Evolutionary conservation across 805 yeast species (phyloP), one percentile per base, ranked within the genome.

Genomic region (Monosporozyma solicola): DNA sequence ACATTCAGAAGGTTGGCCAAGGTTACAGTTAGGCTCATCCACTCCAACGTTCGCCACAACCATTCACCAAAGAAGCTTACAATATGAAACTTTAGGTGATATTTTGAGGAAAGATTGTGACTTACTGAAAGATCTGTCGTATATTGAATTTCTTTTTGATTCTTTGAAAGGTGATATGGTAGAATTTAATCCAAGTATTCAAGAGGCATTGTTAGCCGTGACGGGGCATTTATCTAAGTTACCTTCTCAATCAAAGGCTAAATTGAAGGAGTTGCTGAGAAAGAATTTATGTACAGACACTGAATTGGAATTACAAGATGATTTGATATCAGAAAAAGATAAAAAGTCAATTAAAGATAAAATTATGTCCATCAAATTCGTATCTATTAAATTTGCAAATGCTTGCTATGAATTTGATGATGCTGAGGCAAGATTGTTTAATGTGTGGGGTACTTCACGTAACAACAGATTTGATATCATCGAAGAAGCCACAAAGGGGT

Each of bases 31-130:
- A 11, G 62, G 65, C 16, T 45, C 63, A 8, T 53, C 61, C 1
- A 66, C 66, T 0, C 72, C 70, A 2, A 71, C 74, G 11, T 70
- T 72, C 15, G 70, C 72, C 51, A 72, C 68, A 46, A 59, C 73
- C 2, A 55, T 79, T 2, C 59, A 68, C 5, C 83, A 80, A 58
- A 75, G 94, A 59, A 76, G 78, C 60, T 68, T 75, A 41, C 88
- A 86, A 59, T 91, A 88, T 62, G 96, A 87, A 64, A 83, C 95
- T 0, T 66, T 91, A 25, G 94, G 95, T 1, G 76, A 80, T 22
- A 73, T 91, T 7, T 63, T 85, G 50, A 73, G 76, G 53, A 73
- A 76, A 35, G 72, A 77, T 41, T 72, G 79, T 0, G 59, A 63
- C 0, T 63, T 82, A 33, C 54, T 70, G 2, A 59, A 69, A 13